Evolutionary conservation across 2,329 filamentous ascomycete species (phyloP), one percentile per base, ranked within the genome.

Genomic region (Apiospora sp.): DNA sequence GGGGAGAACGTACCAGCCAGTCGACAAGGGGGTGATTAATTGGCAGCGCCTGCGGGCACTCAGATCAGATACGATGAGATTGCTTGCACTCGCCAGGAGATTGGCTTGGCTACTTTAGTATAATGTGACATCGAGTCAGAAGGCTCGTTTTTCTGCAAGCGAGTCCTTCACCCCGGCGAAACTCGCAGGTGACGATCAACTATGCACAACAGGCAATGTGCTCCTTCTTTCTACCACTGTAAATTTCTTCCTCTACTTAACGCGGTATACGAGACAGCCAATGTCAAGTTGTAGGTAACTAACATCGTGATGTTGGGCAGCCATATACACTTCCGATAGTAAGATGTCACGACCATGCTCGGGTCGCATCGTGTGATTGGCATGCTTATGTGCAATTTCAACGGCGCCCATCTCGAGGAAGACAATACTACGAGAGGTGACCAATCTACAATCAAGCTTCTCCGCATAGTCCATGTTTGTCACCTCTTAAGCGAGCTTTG

Each of bases 301-400:
- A n/a, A n/a, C n/a, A n/a, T n/a, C n/a, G n/a, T n/a, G n/a, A n/a
- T n/a, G n/a, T n/a, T n/a, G n/a, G n/a, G n/a, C n/a, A n/a, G n/a
- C n/a, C n/a, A n/a, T n/a, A n/a, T n/a, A n/a, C n/a, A n/a, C n/a
- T n/a, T n/a, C n/a, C n/a, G n/a, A n/a, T n/a, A n/a, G n/a, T n/a
- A n/a, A n/a, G n/a, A n/a, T 14, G 22, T 34, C 41, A 24, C 34
- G 12, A 4, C 19, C 58, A 24, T 41, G 34, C 14, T 64, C 8
- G 10, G 54, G 58, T 64, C n/a, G 58, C 34, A 64, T 64, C 58
- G 24, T 61, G 54, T 61, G 54, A 16, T 22, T 37, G 34, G 58
- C 58, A 22, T n/a, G 58, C 58, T 37, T 64, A 19, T 30, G 22
- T 13, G 19, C 58, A 64, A 64, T 64, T 24, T 41, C 34, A 37